Percentiles rank a stretch among this genome's conserved stretches.
phyloP scores from a whole-genome alignment of 345 rosid genomes.

The Salix caprea region DNA sequence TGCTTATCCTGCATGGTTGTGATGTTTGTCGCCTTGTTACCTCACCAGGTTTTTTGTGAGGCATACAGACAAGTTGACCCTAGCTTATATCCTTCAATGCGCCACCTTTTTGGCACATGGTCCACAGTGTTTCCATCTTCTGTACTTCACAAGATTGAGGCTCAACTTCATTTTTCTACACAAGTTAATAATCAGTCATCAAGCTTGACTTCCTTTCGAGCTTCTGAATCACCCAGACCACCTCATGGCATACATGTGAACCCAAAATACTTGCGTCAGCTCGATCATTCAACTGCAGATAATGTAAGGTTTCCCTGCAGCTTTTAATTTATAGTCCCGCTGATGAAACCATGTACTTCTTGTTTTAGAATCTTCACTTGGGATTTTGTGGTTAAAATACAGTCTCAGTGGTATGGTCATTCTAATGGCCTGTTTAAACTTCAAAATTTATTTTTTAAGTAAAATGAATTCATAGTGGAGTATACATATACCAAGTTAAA shows the following conservation, averaged over 20 bases:
- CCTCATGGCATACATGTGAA: slow-evolving; percentile 94
- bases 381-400: neutral
- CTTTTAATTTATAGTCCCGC: neutral
- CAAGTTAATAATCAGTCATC: slow-evolving; percentile 48
- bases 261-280: slow-evolving; percentile 83
- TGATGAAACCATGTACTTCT: neutral
- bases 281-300: slow-evolving; percentile 60
- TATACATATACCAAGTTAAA: neutral
- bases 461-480: neutral
- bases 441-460: neutral
- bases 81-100: slow-evolving; percentile 65
- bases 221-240: slow-evolving; percentile 75
- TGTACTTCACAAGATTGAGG: slow-evolving; percentile 68
- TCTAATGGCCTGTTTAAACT: neutral
- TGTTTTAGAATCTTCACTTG: neutral
- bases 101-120: slow-evolving; percentile 96
- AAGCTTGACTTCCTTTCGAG: slow-evolving; percentile 38
- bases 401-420: neutral
- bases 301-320: slow-evolving; percentile 50
- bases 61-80: slow-evolving; percentile 84
- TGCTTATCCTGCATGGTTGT: neutral
- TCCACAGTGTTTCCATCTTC: slow-evolving; percentile 69
- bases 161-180: slow-evolving; percentile 57
- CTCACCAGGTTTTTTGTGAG: slow-evolving; percentile 65
- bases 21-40: neutral